Evolutionary conservation across 1,284 basidiomycete species (phyloP).

Genomic region (Neonothopanus nambi): DNA sequence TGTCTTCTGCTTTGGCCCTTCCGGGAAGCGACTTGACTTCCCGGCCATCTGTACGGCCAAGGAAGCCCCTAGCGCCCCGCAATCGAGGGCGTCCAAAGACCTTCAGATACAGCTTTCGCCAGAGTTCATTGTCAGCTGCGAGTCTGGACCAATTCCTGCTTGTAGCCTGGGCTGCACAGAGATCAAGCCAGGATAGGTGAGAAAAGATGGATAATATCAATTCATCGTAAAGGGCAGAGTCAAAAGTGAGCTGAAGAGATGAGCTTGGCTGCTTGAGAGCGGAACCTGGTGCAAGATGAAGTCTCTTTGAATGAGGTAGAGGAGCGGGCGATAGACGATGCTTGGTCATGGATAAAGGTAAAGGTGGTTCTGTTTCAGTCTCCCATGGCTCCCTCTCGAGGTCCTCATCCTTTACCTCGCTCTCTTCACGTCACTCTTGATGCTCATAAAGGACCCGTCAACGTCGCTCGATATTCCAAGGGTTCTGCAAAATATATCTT

Average conservation of each 20-base stretch:
- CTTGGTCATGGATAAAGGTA: conserved; percentile 49
- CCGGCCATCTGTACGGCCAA: conserved; percentile 51
- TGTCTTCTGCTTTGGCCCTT: conserved; percentile 41
- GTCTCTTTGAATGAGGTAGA: conserved; percentile 58
- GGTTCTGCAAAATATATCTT: conserved; percentile 86
- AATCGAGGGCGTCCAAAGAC: conserved; percentile 67
- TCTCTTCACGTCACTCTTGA: conserved; percentile 59
- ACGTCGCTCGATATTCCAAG: conserved; percentile 85
- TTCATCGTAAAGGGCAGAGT: conserved; percentile 69
- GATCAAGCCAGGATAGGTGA: conserved; percentile 62
- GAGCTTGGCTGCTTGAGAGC: conserved; percentile 11
- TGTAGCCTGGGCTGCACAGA: conserved; percentile 63
- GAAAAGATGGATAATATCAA: conserved; percentile 73
- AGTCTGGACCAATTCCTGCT: conserved; percentile 61
- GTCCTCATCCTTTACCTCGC: conserved; percentile 58
- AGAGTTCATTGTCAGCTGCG: conserved; percentile 56
- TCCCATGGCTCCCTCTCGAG: conserved; percentile 66
- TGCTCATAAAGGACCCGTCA: conserved; percentile 78
- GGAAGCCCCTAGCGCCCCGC: conserved; percentile 63
- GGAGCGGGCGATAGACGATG: conserved; percentile 48
- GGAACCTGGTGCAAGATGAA: conserved; percentile 34
- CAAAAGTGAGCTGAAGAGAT: conserved; percentile 40
- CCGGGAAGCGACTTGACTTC: conserved; percentile 61
- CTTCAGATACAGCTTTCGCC: conserved; percentile 56
- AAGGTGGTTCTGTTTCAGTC: neutral